These are phyloP conservation scores for Astragalus glycyphyllos DNA, from an alignment of 306 rosid species.

Conservation along the genomic window DNA sequence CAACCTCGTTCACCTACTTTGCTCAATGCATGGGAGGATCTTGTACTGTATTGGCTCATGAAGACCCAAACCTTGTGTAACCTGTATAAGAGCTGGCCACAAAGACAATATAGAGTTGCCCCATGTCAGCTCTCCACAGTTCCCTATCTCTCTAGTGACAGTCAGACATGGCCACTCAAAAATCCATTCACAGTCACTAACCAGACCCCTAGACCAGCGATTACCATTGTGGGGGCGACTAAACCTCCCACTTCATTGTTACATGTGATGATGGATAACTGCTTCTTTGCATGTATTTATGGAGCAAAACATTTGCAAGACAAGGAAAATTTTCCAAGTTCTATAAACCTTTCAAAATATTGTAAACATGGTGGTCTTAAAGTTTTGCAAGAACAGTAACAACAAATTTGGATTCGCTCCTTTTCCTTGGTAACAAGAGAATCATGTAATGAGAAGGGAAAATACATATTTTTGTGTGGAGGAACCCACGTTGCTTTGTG, in stretches of 20 bases:
- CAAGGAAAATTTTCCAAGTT: not conserved
- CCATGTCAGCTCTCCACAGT: slow-evolving; percentile 1
- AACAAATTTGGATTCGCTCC: slow-evolving; percentile 9
- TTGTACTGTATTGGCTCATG: not conserved
- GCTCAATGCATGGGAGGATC: not conserved
- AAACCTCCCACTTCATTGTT: not conserved
- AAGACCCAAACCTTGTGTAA: not conserved
- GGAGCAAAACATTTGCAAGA: not conserved
- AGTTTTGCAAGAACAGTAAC: slow-evolving; percentile 3
- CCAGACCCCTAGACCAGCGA: too few species aligned
- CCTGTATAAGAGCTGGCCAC: not conserved
- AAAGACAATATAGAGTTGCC: not conserved
- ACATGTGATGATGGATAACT: slow-evolving; percentile 6
- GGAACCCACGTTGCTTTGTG: slow-evolving; percentile 10
- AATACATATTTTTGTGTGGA: not conserved
- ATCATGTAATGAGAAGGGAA: slow-evolving; percentile 13
- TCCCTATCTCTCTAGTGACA: not conserved
- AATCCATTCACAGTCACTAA: not conserved
- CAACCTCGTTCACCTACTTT: not conserved
- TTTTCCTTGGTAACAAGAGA: not conserved
- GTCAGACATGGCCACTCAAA: not conserved
- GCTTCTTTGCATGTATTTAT: slow-evolving; percentile 3
- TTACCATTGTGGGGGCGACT: not conserved
- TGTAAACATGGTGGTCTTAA: not conserved
- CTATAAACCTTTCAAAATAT: not conserved